Base-by-base conservation (phyloP, 208 protist species). In the Jaenimonas drosophilae region DNA sequence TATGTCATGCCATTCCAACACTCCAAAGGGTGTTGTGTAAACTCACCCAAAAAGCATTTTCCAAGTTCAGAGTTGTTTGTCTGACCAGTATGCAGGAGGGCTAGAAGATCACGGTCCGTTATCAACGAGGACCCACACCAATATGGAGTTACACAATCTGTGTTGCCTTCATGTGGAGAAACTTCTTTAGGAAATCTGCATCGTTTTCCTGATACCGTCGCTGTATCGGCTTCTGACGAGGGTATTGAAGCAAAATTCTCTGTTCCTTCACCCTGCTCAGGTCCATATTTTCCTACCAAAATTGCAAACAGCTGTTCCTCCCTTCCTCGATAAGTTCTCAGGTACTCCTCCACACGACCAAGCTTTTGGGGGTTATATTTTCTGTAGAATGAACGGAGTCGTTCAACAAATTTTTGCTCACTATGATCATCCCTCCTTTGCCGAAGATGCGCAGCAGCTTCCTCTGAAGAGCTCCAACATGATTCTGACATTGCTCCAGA, bases 1-100 rank as follows among this genome's bases (percentile, higher is more conserved):
- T 65, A 45, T 90, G 58, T 68, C 70, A 90, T 76, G 5, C 81
- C 76, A 42, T 90, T 90, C 70, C 73, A 86, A 7, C 64, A 70
- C 11, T 54, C 58, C 1, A 12, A 57, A 20, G 76, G 76, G 37
- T 90, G 76, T 39, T 81, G 54, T 4, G 64, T 49, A 47, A 81
- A 71, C 33, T 75, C 43, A 1, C 81, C 76, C 42, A 90, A 76
- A 48, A 71, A 86, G 36, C 74, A 90, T 28, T 74, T 83, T 25
- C 76, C 65, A 48, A 90, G 59, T 37, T 86, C 73, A 9, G 47
- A 57, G 40, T 90, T 83, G 0, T n/a, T 36, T 3, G 81, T 86
- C 27, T 74, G 63, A 9, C 69, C 47, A 19, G 70, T 70, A 28
- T 55, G 63, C 14, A 90, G 37, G 4, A 90, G 49, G 7, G 34